Conservation (phyloP, 306 rosid genomes). For the Castanopsis chinensis region DNA sequence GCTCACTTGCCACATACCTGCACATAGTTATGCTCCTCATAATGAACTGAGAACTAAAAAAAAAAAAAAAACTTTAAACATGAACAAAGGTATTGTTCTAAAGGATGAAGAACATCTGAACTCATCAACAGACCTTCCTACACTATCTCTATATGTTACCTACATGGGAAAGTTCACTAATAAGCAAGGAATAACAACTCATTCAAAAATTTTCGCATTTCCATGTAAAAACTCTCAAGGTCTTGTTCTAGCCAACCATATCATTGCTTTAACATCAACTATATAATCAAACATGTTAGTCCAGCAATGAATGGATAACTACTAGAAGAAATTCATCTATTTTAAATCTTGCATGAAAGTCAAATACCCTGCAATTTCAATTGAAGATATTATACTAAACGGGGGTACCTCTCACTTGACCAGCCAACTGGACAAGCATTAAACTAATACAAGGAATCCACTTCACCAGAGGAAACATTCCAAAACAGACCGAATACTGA, state of each 20-base stretch:
- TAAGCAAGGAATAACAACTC: neutral
- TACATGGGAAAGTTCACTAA: neutral
- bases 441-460: neutral
- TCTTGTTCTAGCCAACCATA: neutral
- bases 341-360: neutral
- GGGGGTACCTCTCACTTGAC: neutral
- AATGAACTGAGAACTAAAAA: constrained; percentile 5
- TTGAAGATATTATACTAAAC: neutral
- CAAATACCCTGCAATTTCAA: neutral
- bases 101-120: neutral
- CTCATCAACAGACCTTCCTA: neutral
- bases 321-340: neutral
- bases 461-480: neutral
- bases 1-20: constrained; percentile 90
- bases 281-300: neutral
- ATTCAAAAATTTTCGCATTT: neutral
- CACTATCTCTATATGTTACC: neutral
- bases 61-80: neutral
- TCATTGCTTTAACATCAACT: neutral
- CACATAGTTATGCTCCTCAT: constrained; percentile 21
- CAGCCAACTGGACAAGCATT: neutral
- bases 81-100: neutral
- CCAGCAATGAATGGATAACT: neutral
- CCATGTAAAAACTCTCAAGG: neutral
- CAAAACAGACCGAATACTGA: neutral